These are phyloP conservation scores for Neurospora sp. DNA, from an alignment of 495 filamentous ascomycete species.

Conservation along the genomic window DNA sequence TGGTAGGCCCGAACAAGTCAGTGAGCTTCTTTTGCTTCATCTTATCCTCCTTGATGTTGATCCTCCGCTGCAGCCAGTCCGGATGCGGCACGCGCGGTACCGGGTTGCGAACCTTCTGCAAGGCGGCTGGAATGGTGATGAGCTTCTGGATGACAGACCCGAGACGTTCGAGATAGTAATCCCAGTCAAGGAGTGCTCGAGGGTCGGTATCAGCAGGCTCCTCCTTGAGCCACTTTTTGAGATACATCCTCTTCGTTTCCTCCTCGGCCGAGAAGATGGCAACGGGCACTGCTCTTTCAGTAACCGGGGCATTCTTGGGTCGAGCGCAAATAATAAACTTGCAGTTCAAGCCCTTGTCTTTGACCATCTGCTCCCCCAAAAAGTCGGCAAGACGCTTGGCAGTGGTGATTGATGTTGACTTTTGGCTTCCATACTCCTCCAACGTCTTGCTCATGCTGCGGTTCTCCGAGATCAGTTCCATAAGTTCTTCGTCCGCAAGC, in stretches of 20 bases:
- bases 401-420: constrained; percentile 96
- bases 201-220: constrained; percentile 92
- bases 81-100: constrained; percentile 90
- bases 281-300: constrained; percentile 86
- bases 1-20: constrained; percentile 60
- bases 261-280: constrained; percentile 95
- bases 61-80: constrained; percentile 89
- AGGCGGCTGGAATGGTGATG: constrained; percentile 92
- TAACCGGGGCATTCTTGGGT: constrained; percentile 84
- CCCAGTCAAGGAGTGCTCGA: constrained; percentile 81
- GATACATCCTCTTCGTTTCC: constrained; percentile 74
- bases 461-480: constrained; percentile 98
- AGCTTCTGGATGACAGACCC: constrained; percentile 97
- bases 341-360: constrained; percentile 97
- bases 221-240: constrained; percentile 91
- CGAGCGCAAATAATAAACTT: constrained; percentile 94
- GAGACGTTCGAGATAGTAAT: constrained; percentile 90
- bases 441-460: constrained; percentile 94
- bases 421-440: constrained; percentile 90
- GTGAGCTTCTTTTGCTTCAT: constrained; percentile 99
- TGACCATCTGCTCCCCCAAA: constrained; percentile 95
- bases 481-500: constrained; percentile 89
- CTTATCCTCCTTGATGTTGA: constrained; percentile 89
- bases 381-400: constrained; percentile 95
- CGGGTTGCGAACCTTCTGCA: constrained; percentile 91